phyloP scores from a whole-genome alignment of 805 yeast species.

The Saturnispora gosingensis region DNA sequence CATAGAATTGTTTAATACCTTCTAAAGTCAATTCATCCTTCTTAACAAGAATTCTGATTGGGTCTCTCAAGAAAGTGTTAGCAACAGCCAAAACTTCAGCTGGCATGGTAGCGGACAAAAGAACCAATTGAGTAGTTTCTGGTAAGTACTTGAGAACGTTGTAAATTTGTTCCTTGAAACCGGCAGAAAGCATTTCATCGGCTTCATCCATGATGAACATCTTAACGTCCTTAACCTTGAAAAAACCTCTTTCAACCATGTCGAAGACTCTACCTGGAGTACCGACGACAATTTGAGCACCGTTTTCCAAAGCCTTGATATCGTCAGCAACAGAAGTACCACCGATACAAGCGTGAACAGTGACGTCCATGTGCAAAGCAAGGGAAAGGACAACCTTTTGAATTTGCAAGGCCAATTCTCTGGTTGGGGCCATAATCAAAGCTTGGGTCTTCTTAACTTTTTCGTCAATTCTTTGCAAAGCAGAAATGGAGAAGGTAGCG shows the following conservation, averaged over 20 bases:
- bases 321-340: conserved; percentile 90
- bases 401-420: conserved; percentile 95
- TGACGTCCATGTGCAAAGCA: conserved; percentile 83
- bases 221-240: conserved; percentile 75
- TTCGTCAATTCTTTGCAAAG: conserved; percentile 55
- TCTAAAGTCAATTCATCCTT: conserved; percentile 92
- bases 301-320: conserved; percentile 70
- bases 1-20: conserved; percentile 88
- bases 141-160: conserved; percentile 88
- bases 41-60: conserved; percentile 88
- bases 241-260: conserved; percentile 84
- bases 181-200: conserved; percentile 89
- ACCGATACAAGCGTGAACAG: conserved; percentile 96
- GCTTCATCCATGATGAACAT: conserved; percentile 97
- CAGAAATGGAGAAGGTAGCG: conserved; percentile 74
- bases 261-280: conserved; percentile 98
- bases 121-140: conserved; percentile 84
- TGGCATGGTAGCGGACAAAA: conserved; percentile 91
- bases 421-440: conserved; percentile 89
- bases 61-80: conserved; percentile 87
- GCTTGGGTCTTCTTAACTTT: conserved; percentile 76
- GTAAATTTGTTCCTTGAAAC: conserved; percentile 93
- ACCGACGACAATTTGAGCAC: conserved; percentile 92
- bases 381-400: conserved; percentile 86
- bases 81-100: conserved; percentile 87